These are phyloP conservation scores for Phycomyces nitens DNA, from an alignment of 192 early-diverging fungal species.

Conservation along the genomic window DNA sequence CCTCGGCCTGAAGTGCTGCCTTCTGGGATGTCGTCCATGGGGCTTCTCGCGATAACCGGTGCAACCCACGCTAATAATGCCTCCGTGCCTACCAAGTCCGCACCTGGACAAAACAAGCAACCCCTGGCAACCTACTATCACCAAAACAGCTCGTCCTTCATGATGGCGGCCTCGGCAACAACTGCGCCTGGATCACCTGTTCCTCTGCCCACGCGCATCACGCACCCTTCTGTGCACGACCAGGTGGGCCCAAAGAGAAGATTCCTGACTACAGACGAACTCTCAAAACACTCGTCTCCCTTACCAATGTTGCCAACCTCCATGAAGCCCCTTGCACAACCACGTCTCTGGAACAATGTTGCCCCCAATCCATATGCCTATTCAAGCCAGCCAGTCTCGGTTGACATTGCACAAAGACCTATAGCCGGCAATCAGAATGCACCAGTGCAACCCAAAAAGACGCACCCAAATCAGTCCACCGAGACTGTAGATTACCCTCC, in stretches of 20 bases:
- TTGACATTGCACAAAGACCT: no score
- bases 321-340: no score
- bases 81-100: not conserved
- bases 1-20: not conserved
- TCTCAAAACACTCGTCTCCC: no score
- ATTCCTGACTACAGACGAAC: no score
- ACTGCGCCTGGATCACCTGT: not conserved
- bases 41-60: not conserved
- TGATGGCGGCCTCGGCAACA: not conserved
- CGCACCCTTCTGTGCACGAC: not conserved
- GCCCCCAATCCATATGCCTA: no score
- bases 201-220: not conserved
- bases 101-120: not conserved
- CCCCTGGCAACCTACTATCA: not conserved
- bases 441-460: not conserved
- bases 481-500: not conserved
- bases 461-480: not conserved
- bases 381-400: no score
- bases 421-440: not conserved
- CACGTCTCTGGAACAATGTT: no score
- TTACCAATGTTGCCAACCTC: no score
- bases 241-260: no score
- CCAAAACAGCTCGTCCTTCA: not conserved
- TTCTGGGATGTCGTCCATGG: no score
- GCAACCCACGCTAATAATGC: not conserved